Evolutionary conservation across 139 green algal species (phyloP).

Genomic region (Asterochloris erici): DNA sequence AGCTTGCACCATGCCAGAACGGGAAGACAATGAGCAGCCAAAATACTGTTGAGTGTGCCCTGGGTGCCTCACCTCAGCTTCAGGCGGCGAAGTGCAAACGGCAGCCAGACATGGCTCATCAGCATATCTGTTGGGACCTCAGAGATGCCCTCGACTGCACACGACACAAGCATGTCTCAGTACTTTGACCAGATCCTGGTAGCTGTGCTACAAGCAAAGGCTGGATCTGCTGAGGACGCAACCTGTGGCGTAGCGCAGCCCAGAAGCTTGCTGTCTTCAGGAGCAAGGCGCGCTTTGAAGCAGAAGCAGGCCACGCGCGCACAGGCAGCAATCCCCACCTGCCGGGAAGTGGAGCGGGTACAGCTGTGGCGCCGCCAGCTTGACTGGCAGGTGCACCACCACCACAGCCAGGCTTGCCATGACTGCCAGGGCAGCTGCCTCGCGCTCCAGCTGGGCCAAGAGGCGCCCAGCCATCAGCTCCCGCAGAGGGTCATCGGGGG

Average conservation of each 20-base stretch:
- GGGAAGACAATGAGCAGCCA: not conserved
- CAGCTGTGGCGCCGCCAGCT: slow-evolving; percentile 3
- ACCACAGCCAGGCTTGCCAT: slow-evolving; percentile 22
- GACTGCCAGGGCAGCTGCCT: not conserved
- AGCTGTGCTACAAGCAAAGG: not conserved
- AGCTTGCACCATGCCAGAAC: not conserved
- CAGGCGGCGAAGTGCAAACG: slow-evolving; percentile 11
- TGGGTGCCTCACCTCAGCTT: slow-evolving; percentile 3
- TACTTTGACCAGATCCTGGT: no score
- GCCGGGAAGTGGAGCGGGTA: slow-evolving; percentile 5
- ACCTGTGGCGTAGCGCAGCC: not conserved
- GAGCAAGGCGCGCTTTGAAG: no score
- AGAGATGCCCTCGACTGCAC: slow-evolving; percentile 1
- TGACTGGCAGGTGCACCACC: slow-evolving; percentile 17
- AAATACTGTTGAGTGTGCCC: no score
- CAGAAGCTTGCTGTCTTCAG: no score
- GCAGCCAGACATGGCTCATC: slow-evolving; percentile 24
- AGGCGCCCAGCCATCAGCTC: slow-evolving; percentile 6
- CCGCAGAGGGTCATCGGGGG: slow-evolving; percentile 13
- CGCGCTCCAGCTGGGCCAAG: not conserved
- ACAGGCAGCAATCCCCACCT: not conserved
- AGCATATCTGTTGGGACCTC: slow-evolving; percentile 21
- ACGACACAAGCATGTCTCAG: no score
- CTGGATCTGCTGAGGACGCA: not conserved
- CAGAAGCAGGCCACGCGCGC: no score